Evolutionary conservation across 345 rosid species (phyloP), one percentile per base, ranked within the genome.

Genomic region (Pseudoturritis turrita): DNA sequence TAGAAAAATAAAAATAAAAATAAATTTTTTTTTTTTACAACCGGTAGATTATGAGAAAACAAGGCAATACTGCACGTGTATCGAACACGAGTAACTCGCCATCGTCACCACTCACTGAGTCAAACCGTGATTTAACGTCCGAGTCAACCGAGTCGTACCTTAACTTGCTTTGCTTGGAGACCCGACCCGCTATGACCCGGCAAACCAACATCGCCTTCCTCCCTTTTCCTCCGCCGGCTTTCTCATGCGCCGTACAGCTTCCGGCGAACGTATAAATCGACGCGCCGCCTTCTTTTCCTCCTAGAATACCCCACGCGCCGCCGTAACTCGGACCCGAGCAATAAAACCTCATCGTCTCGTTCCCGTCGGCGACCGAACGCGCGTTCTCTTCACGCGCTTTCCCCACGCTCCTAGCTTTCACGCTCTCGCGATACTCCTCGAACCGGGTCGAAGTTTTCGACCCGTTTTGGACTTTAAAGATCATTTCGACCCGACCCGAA

Each of bases 291-390:
- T 45, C 15, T 65, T 72, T 71, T 3, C 73, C 77, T 5, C 73
- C 77, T 3, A 69, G 71, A 5, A 78, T 45, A 2, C 79, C 76
- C 64, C 80, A 62, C 67, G 74, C 78, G 18, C 80, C 77, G 0
- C 83, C 43, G 0, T 62, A 53, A 6, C 87, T 81, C n/a, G 96
- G 86, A 2, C 99, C 99, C 56, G 87, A 64, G 69, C 90, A 88
- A 19, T 86, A 84, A 71, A 95, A 95, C 79, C 97, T 85, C 99
- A 95, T 95, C 46, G 91, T 87, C 83, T 95, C 99, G 73, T 95
- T 95, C 22, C 99, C 99, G 36, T 95, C 99, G 4, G 99, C 97
- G 1, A 81, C 78, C 68, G 96, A 91, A 80, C 99, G 78, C 10
- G 89, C 93, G 51, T 85, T 85, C 72, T 87, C 96, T 72, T 86